phyloP scores from a whole-genome alignment of 441 rosid genomes.

The Brassica balearica region DNA sequence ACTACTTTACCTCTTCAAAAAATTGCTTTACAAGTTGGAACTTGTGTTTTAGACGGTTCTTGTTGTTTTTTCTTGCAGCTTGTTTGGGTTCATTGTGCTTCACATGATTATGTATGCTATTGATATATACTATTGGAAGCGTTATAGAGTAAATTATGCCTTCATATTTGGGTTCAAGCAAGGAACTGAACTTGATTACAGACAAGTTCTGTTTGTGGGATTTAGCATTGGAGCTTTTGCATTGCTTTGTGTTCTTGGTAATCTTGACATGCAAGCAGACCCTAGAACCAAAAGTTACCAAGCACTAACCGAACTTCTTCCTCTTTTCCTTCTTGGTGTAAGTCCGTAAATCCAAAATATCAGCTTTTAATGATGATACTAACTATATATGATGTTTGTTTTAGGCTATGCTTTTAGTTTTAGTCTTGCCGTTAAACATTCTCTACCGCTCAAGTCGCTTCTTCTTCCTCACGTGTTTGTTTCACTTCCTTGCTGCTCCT shows the following conservation, averaged over 20 bases:
- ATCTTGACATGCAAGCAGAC: constrained; percentile 86
- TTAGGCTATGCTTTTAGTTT: constrained; percentile 50
- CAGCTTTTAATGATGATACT: not conserved
- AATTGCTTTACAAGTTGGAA: not conserved
- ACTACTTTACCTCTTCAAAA: constrained; percentile 3
- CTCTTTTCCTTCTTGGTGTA: constrained; percentile 44
- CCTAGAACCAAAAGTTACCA: constrained; percentile 48
- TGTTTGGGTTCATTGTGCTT: constrained; percentile 50
- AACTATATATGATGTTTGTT: constrained; percentile 23
- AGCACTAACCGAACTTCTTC: constrained; percentile 52
- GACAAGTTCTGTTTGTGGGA: constrained; percentile 65
- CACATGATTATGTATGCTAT: constrained; percentile 52
- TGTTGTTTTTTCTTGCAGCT: constrained; percentile 34
- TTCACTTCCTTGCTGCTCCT: constrained; percentile 55
- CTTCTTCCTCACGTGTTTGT: constrained; percentile 40
- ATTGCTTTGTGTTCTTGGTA: constrained; percentile 57
- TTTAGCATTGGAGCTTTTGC: constrained; percentile 62
- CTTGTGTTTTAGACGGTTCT: not conserved
- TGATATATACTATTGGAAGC: constrained; percentile 52
- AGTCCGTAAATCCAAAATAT: constrained; percentile 1
- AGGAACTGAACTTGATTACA: constrained; percentile 75
- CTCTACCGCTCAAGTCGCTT: constrained; percentile 37
- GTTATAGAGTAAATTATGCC: constrained; percentile 63
- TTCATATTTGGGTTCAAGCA: constrained; percentile 89
- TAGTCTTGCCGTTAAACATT: constrained; percentile 32